Percentiles rank a stretch among this genome's conserved stretches.
Conservation (phyloP, 495 filamentous ascomycete species). For the Penicillium bovifimosum region DNA sequence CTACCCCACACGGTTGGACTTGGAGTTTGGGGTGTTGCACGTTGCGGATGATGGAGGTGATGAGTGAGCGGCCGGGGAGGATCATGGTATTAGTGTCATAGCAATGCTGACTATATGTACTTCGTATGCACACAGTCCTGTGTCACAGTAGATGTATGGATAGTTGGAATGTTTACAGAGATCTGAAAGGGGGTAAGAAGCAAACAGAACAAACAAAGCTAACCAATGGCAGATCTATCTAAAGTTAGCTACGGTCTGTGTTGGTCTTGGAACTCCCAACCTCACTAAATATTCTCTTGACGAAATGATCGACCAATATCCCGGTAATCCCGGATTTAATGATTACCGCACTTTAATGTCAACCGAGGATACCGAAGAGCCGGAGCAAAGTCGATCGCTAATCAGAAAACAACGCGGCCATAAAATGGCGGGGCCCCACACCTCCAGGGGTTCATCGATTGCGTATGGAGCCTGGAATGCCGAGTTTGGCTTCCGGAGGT, state of each 20-base stretch:
- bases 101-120: no score
- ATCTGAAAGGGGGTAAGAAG: background rate
- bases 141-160: no score
- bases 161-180: no score
- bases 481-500: background rate
- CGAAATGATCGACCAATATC: no score
- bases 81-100: no score
- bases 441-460: background rate
- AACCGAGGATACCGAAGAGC: background rate
- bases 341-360: no score
- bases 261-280: no score
- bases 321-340: no score
- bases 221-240: no score
- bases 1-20: slow-evolving; percentile 41
- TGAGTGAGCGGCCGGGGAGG: slow-evolving; percentile 20
- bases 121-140: no score
- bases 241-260: no score
- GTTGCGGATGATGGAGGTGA: slow-evolving; percentile 28
- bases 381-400: background rate
- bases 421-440: background rate
- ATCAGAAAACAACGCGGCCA: background rate
- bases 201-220: background rate
- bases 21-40: slow-evolving; percentile 25
- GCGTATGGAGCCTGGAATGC: background rate
- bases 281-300: no score